A percentile compares a stretch with the other conserved stretches of the same genome.
These are phyloP conservation scores for Phytophthora ramorum DNA, from an alignment of 352 stramenopile genomes.

Conservation along the genomic window DNA sequence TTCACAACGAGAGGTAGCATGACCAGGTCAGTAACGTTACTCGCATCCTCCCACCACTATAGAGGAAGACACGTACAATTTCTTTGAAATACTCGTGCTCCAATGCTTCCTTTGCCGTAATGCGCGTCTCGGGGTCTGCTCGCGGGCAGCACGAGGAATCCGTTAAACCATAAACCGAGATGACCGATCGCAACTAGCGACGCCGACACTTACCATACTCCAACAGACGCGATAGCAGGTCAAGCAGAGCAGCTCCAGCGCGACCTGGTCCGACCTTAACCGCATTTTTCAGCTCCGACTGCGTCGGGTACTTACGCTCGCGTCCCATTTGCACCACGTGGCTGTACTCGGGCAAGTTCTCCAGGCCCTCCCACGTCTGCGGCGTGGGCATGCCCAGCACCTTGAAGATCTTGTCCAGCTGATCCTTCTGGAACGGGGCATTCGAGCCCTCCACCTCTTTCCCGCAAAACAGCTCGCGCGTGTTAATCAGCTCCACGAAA, in stretches of 20 bases:
- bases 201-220: slow-evolving; percentile 68
- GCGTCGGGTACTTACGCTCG: slow-evolving; percentile 84
- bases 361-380: slow-evolving; percentile 85
- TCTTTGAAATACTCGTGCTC: slow-evolving; percentile 95
- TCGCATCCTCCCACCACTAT: background rate
- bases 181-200: background rate
- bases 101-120: slow-evolving; percentile 92
- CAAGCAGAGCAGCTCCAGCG: slow-evolving; percentile 74
- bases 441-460: slow-evolving; percentile 90
- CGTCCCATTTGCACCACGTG: slow-evolving; percentile 87
- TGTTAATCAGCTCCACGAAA: slow-evolving; percentile 93
- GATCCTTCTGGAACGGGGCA: slow-evolving; percentile 90
- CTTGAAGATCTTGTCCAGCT: slow-evolving; percentile 92
- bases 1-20: background rate
- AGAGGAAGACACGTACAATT: slow-evolving; percentile 56
- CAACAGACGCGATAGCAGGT: slow-evolving; percentile 79
- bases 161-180: background rate
- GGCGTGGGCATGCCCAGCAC: slow-evolving; percentile 89
- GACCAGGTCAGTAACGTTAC: slow-evolving; percentile 3
- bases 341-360: slow-evolving; percentile 84
- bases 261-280: slow-evolving; percentile 85
- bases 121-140: slow-evolving; percentile 88
- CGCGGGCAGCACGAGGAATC: slow-evolving; percentile 1
- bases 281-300: slow-evolving; percentile 86
- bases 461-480: slow-evolving; percentile 86